Evolutionary conservation across 768 basidiomycete genomes (phyloP).

Genomic region (Roridomyces roridus): DNA sequence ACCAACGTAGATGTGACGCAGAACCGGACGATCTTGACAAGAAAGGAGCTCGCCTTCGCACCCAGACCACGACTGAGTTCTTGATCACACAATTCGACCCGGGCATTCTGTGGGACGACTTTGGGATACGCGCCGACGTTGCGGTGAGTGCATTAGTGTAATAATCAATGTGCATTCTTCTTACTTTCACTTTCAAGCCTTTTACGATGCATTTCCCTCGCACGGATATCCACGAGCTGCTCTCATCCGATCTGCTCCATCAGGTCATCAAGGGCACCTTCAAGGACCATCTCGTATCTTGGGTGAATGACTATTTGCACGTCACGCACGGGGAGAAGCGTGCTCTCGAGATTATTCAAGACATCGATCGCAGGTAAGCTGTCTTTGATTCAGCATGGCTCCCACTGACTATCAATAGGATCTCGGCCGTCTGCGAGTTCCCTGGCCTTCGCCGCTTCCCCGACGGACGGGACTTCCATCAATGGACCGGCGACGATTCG

Average conservation of each 20-base stretch:
- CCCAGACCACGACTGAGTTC: too few relatives aligned
- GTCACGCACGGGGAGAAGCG: too few relatives aligned
- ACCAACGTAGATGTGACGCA: neutral
- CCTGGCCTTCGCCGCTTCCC: too few relatives aligned
- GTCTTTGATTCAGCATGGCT: too few relatives aligned
- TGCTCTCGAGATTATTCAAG: too few relatives aligned
- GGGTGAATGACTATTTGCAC: too few relatives aligned
- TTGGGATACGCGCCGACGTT: too few relatives aligned
- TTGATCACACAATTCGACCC: too few relatives aligned
- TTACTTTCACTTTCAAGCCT: constrained; percentile 13
- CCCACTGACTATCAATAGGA: constrained; percentile 9
- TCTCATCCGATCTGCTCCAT: constrained; percentile 9
- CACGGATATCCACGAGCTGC: neutral
- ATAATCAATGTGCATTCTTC: neutral
- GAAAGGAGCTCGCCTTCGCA: neutral
- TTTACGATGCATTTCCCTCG: constrained; percentile 26
- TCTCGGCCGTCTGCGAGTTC: constrained; percentile 15
- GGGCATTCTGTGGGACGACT: too few relatives aligned
- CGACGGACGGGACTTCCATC: constrained; percentile 29
- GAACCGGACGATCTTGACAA: constrained; percentile 4
- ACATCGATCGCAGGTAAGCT: constrained; percentile 29
- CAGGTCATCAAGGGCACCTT: too few relatives aligned
- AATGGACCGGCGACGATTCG: constrained; percentile 41
- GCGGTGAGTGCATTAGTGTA: constrained; percentile 9
- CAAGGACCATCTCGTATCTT: too few relatives aligned